Percentiles rank a stretch among this genome's conserved stretches.
Conservation (phyloP, 495 filamentous ascomycete genomes). For the Thermochaetoides thermophila region DNA sequence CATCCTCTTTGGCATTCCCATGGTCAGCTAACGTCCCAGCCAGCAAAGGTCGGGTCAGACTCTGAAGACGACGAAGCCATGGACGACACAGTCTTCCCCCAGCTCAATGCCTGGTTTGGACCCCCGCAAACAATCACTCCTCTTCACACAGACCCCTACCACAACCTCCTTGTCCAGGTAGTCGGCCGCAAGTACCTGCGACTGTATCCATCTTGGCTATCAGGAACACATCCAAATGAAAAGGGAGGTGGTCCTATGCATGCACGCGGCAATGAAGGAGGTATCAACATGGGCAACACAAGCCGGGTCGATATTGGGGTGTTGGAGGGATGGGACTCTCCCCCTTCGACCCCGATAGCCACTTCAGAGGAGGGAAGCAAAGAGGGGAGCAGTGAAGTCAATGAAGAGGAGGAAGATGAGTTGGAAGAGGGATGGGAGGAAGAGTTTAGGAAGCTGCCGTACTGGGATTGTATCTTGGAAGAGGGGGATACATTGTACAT, state of each 20-base stretch:
- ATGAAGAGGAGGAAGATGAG: conserved; percentile 36
- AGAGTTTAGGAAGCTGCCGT: conserved; percentile 44
- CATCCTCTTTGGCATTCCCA: not conserved
- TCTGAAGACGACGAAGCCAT: not conserved
- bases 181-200: conserved; percentile 84
- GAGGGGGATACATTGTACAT: conserved; percentile 84
- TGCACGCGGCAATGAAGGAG: conserved; percentile 48
- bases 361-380: conserved; percentile 4
- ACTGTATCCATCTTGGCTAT: conserved; percentile 52
- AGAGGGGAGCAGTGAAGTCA: conserved; percentile 4
- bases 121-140: conserved; percentile 80
- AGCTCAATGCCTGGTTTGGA: conserved; percentile 87
- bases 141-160: conserved; percentile 83
- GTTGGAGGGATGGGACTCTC: conserved; percentile 37
- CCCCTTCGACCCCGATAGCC: too few relatives aligned
- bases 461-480: conserved; percentile 63
- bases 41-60: too few relatives aligned
- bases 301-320: conserved; percentile 56
- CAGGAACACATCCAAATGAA: conserved; percentile 26
- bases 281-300: conserved; percentile 90
- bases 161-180: conserved; percentile 84
- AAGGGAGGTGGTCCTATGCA: conserved; percentile 29
- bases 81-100: conserved; percentile 32
- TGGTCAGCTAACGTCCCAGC: conserved; percentile 13
- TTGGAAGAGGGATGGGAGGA: conserved; percentile 52